These are phyloP conservation scores for Hirsutella minnesotensis DNA, from an alignment of 2,329 filamentous ascomycete genomes.

Conservation along the genomic window DNA sequence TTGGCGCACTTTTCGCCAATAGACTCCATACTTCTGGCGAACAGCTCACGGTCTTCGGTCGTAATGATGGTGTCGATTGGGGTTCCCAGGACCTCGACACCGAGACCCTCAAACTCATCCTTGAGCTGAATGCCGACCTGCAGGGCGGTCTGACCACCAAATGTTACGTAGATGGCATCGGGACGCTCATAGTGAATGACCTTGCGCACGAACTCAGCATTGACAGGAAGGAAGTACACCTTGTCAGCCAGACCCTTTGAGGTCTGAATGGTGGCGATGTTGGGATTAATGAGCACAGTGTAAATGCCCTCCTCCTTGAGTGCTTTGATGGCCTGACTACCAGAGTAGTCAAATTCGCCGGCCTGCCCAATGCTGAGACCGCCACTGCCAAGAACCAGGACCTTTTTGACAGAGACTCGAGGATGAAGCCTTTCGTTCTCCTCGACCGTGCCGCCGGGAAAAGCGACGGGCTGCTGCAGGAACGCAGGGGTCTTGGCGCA, in stretches of 20 bases:
- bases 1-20: slow-evolving; percentile 97
- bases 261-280: slow-evolving; percentile 97
- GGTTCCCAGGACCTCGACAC: slow-evolving; percentile 89
- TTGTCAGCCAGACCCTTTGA: slow-evolving; percentile 97
- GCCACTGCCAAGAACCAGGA: slow-evolving; percentile 85
- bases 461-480: slow-evolving; percentile 63
- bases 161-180: slow-evolving; percentile 95
- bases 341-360: slow-evolving; percentile 97
- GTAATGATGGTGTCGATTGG: slow-evolving; percentile 98
- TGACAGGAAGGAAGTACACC: slow-evolving; percentile 97
- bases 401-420: slow-evolving; percentile 80
- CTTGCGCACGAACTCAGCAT: slow-evolving; percentile 92
- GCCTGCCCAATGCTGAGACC: slow-evolving; percentile 96
- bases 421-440: slow-evolving; percentile 71
- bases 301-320: slow-evolving; percentile 97
- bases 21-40: slow-evolving; percentile 95
- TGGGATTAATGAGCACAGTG: slow-evolving; percentile 96
- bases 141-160: slow-evolving; percentile 95
- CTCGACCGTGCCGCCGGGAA: slow-evolving; percentile 72
- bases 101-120: slow-evolving; percentile 87
- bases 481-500: slow-evolving; percentile 55
- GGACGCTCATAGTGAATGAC: slow-evolving; percentile 91
- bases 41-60: slow-evolving; percentile 94
- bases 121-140: slow-evolving; percentile 94
- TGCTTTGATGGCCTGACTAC: slow-evolving; percentile 96